Percentiles rank a stretch among this genome's conserved stretches.
Evolutionary conservation across 208 protist genomes (phyloP).

Genomic region (Leishmania mexicana): DNA sequence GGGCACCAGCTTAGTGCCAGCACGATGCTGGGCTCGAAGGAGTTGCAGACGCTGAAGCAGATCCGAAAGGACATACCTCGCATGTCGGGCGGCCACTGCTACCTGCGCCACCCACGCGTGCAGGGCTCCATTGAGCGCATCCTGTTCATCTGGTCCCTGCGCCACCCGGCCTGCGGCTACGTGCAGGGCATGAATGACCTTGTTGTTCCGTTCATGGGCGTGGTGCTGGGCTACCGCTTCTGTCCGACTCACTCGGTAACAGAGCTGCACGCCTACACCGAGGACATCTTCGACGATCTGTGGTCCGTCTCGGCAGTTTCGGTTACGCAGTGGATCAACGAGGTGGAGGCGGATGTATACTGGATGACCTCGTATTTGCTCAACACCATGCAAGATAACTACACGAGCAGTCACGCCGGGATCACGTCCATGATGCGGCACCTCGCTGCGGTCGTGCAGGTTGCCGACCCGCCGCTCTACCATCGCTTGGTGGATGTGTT

Average conservation of each 20-base stretch:
- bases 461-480: conserved; percentile 62
- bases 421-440: conserved; percentile 89
- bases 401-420: conserved; percentile 90
- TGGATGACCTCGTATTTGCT: conserved; percentile 90
- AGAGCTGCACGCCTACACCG: conserved; percentile 46
- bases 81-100: conserved; percentile 67
- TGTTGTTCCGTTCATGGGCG: conserved; percentile 89
- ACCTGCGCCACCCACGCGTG: conserved; percentile 72
- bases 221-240: conserved; percentile 70
- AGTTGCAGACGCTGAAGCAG: conserved; percentile 71
- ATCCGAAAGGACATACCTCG: conserved; percentile 92
- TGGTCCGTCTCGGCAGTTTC: conserved; percentile 39
- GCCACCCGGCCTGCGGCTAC: conserved; percentile 94
- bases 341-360: conserved; percentile 92
- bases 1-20: conserved; percentile 33
- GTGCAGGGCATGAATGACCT: conserved; percentile 96
- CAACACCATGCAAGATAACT: conserved; percentile 89
- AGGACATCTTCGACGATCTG: conserved; percentile 38
- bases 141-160: conserved; percentile 93
- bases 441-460: conserved; percentile 69
- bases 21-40: conserved; percentile 48
- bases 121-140: conserved; percentile 83
- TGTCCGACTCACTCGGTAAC: conserved; percentile 49
- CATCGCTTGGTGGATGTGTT: conserved; percentile 54
- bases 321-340: conserved; percentile 52